Evolutionary conservation across 148 eudicot species (phyloP), one percentile per base, ranked within the genome.

Genomic region (Cornus kousa): DNA sequence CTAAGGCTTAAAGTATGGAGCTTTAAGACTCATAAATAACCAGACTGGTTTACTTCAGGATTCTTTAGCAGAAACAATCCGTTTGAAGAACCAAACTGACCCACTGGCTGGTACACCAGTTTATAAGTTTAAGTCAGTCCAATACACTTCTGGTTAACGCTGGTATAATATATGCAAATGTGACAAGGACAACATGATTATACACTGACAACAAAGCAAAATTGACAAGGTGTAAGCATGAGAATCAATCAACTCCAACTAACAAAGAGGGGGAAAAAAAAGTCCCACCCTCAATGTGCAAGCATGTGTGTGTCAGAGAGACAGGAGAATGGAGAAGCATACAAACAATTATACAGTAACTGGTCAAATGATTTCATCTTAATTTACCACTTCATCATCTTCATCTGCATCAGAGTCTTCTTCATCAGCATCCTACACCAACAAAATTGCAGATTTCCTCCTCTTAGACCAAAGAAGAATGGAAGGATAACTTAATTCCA

Each of bases 371-470:
- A 73, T 35, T 14, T 32, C 24, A 74, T 43, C 65, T 77, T 82
- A 81, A 80, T 79, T 88, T 82, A 87, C 94, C 46, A 86, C 93
- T 33, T 82, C 88, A 46, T 86, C 88, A n/a, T 50, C 78, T 22
- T 91, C 86, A 5, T 70, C 92, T 70, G 81, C 91, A 68, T 81
- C 81, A 70, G 64, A 84, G 31, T 91, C 92, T 70, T 88, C 91
- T 69, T 89, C 92, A 80, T 87, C 94, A 82, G 89, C 88, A 71
- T 89, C 94, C 94, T 90, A 75, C 69, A 84, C 70, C 20, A 81
- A 73, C n/a, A 55, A 35, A 62, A 19, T 62, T 19, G 66, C 23
- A 62, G 23, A 17, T 62, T 62, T 6, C 66, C 66, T 6, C 66
- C 66, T 62, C 66, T 62, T 17, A 62, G 66, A 17, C 22, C 23